A percentile compares a stretch with the other conserved stretches of the same genome.
phyloP scores from a whole-genome alignment of 768 basidiomycete species.

The Rubroboletus satanas region DNA sequence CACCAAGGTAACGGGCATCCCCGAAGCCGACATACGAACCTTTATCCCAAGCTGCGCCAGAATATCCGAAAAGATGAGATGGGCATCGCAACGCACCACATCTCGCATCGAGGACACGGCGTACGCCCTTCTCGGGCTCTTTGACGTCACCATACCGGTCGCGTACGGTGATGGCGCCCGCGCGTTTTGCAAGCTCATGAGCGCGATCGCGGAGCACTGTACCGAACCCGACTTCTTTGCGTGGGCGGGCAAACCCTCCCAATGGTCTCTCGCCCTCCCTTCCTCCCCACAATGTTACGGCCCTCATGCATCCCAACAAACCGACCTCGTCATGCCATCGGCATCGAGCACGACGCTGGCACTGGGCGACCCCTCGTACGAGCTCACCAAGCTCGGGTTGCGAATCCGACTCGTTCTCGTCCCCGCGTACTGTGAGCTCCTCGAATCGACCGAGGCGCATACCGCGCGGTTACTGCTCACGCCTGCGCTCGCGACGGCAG shows the following conservation, averaged over 20 bases:
- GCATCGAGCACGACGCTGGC: not conserved
- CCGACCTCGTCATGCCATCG: constrained; percentile 8
- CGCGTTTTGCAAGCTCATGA: constrained; percentile 21
- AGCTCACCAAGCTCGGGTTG: constrained; percentile 24
- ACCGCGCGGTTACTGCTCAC: constrained; percentile 18
- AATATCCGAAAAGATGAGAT: constrained; percentile 24
- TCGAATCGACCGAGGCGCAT: constrained; percentile 15
- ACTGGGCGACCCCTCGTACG: constrained; percentile 21
- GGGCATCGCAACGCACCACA: constrained; percentile 22
- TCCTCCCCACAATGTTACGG: constrained; percentile 22
- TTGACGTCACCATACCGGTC: constrained; percentile 21
- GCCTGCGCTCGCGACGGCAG: constrained; percentile 7
- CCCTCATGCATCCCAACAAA: constrained; percentile 1
- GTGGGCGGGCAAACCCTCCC: constrained; percentile 21
- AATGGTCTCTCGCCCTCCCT: constrained; percentile 23
- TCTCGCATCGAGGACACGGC: constrained; percentile 24
- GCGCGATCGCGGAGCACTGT: constrained; percentile 13
- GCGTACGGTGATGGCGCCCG: constrained; percentile 24
- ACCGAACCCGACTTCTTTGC: constrained; percentile 23
- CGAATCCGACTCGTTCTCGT: constrained; percentile 16
- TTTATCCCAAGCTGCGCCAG: constrained; percentile 19
- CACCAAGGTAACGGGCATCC: constrained; percentile 19
- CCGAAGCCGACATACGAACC: constrained; percentile 18
- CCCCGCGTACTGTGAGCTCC: constrained; percentile 19
- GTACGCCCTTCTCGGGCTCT: constrained; percentile 23